Base-by-base conservation (phyloP, 164 flowering plant genomes). In the Annona cherimola region DNA sequence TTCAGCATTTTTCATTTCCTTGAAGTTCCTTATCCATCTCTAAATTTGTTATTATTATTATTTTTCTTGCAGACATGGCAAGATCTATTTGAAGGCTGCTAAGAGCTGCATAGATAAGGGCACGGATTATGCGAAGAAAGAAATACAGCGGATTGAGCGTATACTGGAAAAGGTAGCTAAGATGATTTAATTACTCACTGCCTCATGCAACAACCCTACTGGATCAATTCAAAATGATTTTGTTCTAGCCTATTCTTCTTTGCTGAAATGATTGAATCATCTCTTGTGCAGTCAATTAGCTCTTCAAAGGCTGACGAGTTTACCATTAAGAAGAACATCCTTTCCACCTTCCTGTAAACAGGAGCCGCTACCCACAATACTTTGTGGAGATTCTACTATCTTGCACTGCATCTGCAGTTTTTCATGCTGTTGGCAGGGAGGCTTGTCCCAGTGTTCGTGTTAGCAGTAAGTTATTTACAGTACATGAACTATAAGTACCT, bases 241-340 rank as follows among this genome's bases (percentile, higher is more conserved):
- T 4, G 12, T 60, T 57, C 20, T 16, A 4, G 0, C 41, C 16
- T 68, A 12, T n/a, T 67, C 12, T 42, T 42, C 19, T 12, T 19
- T 20, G 35, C 35, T 61, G 63, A 61, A 7, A 18, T 61, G 63
- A 61, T 19, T 19, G 35, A 61, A 20, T 16, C 12, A 6, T 41
- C 5, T 41, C 20, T 40, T 3, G 4, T 88, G 89, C 94, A 92
- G 99, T 81, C 98, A 20, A 86, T 94, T 71, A 87, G 89, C 74
- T 75, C 88, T 59, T 78, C 84, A 2, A 94, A 92, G 83, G 91
- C 93, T 35, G 99, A 94, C 42, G 96, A 92, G 75, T 87, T 92
- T 82, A 86, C 85, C 41, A 79, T 90, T 54, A 94, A 92, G 93
- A 94, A 89, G 84, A 94, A 94, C 69, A 88, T 94, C 76, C 76